Evolutionary conservation across 257 asterid species (phyloP).

Genomic region (Dorcoceras hygrometricum): DNA sequence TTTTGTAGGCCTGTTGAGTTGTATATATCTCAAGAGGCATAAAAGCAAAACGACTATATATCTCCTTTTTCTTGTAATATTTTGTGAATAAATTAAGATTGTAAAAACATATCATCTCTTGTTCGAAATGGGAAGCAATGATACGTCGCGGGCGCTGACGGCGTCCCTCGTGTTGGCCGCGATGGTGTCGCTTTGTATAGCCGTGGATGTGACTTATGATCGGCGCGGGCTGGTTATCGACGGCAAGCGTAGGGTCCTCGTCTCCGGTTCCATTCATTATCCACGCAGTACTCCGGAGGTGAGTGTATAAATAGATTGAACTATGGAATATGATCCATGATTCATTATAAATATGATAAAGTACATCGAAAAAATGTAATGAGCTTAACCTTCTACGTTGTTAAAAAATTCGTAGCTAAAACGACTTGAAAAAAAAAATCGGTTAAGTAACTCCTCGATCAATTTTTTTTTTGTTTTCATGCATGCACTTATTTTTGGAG

Average conservation of each 20-base stretch:
- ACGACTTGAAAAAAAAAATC: no score
- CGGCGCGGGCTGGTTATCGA: slow-evolving; percentile 37
- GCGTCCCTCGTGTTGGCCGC: neutral
- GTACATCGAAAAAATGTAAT: no score
- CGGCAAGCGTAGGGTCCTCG: slow-evolving; percentile 29
- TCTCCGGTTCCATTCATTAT: slow-evolving; percentile 41
- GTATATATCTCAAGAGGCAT: neutral
- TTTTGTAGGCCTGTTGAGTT: neutral
- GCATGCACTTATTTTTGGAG: no score
- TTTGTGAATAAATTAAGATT: neutral
- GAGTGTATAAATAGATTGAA: neutral
- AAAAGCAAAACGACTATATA: neutral
- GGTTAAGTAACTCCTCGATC: no score
- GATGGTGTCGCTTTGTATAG: slow-evolving; percentile 23
- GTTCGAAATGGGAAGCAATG: neutral
- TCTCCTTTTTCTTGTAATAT: neutral
- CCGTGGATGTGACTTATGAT: slow-evolving; percentile 36
- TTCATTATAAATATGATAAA: no score
- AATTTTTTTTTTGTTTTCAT: no score
- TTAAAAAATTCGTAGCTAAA: no score
- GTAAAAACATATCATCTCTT: no score
- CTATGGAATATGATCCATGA: no score
- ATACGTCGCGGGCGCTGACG: neutral
- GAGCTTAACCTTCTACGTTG: no score
- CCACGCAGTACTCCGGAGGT: slow-evolving; percentile 44